Conservation (phyloP, 1,284 basidiomycete genomes). For the Ceraceosorus bombacis region DNA sequence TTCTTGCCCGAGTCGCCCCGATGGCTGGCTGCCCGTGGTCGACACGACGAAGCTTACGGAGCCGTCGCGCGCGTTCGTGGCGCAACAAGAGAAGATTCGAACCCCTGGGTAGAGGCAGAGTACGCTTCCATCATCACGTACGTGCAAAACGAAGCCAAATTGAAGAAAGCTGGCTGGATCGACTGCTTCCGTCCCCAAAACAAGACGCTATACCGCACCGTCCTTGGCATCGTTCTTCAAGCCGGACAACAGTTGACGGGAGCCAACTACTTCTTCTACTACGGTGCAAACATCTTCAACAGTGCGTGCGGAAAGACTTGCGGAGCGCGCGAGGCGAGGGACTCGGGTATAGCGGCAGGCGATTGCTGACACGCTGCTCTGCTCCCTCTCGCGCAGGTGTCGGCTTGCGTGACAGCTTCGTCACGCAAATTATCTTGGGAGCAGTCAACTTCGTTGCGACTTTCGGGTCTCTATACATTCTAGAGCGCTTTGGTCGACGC, state of each 20-base stretch:
- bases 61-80: constrained; percentile 60
- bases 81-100: constrained; percentile 39
- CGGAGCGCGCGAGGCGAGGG: no score
- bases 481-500: constrained; percentile 57
- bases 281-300: constrained; percentile 60
- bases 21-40: constrained; percentile 58
- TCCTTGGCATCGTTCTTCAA: constrained; percentile 60
- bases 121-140: constrained; percentile 39
- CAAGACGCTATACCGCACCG: constrained; percentile 44
- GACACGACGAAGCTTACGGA: constrained; percentile 55
- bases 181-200: constrained; percentile 39
- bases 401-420: constrained; percentile 57
- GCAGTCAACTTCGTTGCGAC: constrained; percentile 58
- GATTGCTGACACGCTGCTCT: no score
- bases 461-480: constrained; percentile 57
- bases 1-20: constrained; percentile 69
- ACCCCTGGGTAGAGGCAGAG: constrained; percentile 41
- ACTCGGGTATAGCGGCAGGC: no score
- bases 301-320: constrained; percentile 30
- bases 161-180: constrained; percentile 25
- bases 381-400: constrained; percentile 46
- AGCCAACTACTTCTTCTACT: constrained; percentile 52
- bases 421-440: constrained; percentile 60
- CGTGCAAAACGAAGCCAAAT: constrained; percentile 23
- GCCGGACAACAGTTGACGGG: constrained; percentile 69